Evolutionary conservation across 1,139 yeast species (phyloP), one percentile per base, ranked within the genome.

Genomic region (Nakaseomyces delphensis): DNA sequence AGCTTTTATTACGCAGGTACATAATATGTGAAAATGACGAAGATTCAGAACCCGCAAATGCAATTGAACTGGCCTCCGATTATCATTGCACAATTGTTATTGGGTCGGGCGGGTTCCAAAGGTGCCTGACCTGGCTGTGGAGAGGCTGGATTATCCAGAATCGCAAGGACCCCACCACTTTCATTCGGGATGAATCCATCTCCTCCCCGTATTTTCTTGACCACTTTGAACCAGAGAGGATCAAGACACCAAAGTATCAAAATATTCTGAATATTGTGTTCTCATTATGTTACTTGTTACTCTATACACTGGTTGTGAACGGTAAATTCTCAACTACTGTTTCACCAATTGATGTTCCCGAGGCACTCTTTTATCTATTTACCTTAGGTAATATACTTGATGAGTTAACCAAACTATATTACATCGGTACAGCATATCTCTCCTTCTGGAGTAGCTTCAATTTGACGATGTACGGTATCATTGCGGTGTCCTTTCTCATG

Each of bases 51-150:
- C 89, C 95, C 0, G 65, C 70, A 14, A 81, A 77, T 60, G 94
- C 87, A 0, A 66, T 86, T 52, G 96, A 86, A 57, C 60, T 85
- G 56, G 95, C 95, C 0, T 89, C 84, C 21, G 95, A 86, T 59
- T 76, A 79, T 74, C 95, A 86, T 55, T 77, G 85, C 9, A 81
- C 91, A 11, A 70, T 73, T 15, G 79, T 85, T 15, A 83, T 86
- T 54, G 79, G 86, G 0, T 76, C 93, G 0, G 66, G 82, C 3
- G 95, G 95, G 0, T 86, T 77, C 60, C 95, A 86, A 62, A 67
- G 95, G 45, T 84, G 95, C 65, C 74, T 84, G 56, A 79, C 80
- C 52, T 86, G 95, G 95, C 64, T 86, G 43, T 86, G 96, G 96
- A 68, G 89, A 47, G 96, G 96, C 16, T 85, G 95, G 95, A 83